These are phyloP conservation scores for Echria macrotheca DNA, from an alignment of 495 filamentous ascomycete species.

Conservation along the genomic window DNA sequence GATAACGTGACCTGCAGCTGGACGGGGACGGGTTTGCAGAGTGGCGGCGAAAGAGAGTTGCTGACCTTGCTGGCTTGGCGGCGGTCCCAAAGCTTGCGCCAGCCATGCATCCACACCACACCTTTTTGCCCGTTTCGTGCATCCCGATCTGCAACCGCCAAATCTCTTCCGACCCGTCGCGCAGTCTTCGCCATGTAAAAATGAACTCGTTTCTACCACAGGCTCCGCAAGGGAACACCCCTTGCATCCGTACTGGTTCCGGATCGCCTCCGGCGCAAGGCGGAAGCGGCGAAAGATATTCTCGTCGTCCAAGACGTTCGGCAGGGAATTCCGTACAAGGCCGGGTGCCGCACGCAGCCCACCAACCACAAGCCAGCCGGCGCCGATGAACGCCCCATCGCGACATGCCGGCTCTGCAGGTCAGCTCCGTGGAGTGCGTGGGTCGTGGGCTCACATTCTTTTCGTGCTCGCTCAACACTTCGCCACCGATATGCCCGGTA, in stretches of 20 bases:
- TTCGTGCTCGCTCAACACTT: neutral
- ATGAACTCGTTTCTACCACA: no score
- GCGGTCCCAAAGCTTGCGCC: neutral
- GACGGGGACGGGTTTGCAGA: neutral
- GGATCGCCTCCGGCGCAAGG: no score
- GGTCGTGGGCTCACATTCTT: neutral
- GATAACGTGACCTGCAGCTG: neutral
- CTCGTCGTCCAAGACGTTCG: no score
- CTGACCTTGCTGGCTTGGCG: constrained; percentile 10
- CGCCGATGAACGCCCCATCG: neutral
- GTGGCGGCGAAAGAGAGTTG: neutral
- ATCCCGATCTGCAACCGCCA: constrained; percentile 26
- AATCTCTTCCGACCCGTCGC: neutral
- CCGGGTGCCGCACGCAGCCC: no score
- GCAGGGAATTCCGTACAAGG: no score
- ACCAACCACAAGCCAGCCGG: no score
- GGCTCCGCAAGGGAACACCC: no score
- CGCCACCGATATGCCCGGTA: constrained; percentile 8
- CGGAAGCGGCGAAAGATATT: no score
- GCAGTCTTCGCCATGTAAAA: no score
- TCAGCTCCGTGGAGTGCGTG: neutral
- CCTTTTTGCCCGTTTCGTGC: constrained; percentile 23
- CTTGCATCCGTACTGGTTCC: no score
- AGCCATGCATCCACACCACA: constrained; percentile 5
- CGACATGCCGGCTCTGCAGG: constrained; percentile 1